Evolutionary conservation across 1,139 yeast species (phyloP).

Genomic region (Yamadazyma buinensis): DNA sequence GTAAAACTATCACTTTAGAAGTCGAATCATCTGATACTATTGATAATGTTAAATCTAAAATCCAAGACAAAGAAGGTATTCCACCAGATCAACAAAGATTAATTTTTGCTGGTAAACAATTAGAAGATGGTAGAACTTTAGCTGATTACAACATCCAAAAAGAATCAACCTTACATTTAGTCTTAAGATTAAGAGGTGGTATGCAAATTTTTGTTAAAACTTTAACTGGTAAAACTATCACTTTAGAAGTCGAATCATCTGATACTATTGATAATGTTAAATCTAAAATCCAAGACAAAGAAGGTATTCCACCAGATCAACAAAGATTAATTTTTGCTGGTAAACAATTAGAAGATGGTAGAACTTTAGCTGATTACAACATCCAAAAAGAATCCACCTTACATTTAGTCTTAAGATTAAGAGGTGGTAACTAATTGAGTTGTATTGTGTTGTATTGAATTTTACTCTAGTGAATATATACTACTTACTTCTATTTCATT

Average conservation of each 20-base stretch:
- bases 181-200: slow-evolving; percentile 98
- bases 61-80: slow-evolving; percentile 96
- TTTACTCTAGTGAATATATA: not conserved
- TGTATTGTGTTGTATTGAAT: no score
- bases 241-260: slow-evolving; percentile 67
- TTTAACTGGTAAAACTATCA: slow-evolving; percentile 67
- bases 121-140: slow-evolving; percentile 91
- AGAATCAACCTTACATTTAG: slow-evolving; percentile 88
- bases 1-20: slow-evolving; percentile 66
- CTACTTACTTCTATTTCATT: slow-evolving; percentile 1
- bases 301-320: slow-evolving; percentile 51
- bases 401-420: slow-evolving; percentile 53
- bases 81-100: slow-evolving; percentile 98
- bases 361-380: slow-evolving; percentile 65
- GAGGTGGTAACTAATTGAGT: slow-evolving; percentile 56
- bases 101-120: slow-evolving; percentile 98
- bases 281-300: slow-evolving; percentile 51
- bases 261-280: slow-evolving; percentile 68
- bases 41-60: slow-evolving; percentile 95
- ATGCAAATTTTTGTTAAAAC: slow-evolving; percentile 62
- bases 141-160: slow-evolving; percentile 32
- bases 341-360: slow-evolving; percentile 63
- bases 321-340: slow-evolving; percentile 56
- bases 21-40: slow-evolving; percentile 26
- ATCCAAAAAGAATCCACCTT: slow-evolving; percentile 64